A percentile compares a stretch with the other conserved stretches of the same genome.
phyloP scores from a whole-genome alignment of 345 rosid species.

The Raphanus raphanistrum region DNA sequence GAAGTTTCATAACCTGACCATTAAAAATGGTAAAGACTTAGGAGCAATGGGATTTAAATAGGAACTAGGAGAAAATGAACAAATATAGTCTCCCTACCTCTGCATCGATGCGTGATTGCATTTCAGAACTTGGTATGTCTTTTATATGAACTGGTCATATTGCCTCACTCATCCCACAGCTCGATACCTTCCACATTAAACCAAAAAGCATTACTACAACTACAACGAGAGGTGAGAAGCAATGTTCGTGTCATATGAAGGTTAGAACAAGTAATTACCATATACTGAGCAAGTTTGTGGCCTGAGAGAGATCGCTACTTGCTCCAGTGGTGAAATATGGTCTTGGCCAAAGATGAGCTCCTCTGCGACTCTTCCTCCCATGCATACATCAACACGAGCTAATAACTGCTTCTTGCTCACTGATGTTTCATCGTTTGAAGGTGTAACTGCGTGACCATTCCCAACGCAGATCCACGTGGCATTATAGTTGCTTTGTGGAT shows the following conservation, averaged over 20 bases:
- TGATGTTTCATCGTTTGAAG: slow-evolving; percentile 94
- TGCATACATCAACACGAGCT: slow-evolving; percentile 98
- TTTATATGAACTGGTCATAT: slow-evolving; percentile 92
- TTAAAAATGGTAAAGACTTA: slow-evolving; percentile 10
- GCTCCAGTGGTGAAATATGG: slow-evolving; percentile 93
- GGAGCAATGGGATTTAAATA: not conserved
- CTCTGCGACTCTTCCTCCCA: slow-evolving; percentile 99
- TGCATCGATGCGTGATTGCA: slow-evolving; percentile 95
- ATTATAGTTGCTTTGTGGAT: slow-evolving; percentile 98
- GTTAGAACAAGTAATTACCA: slow-evolving; percentile 52
- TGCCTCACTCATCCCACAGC: slow-evolving; percentile 91
- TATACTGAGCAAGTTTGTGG: slow-evolving; percentile 93
- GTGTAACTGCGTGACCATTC: slow-evolving; percentile 99
- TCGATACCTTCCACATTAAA: slow-evolving; percentile 61
- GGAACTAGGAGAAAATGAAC: not conserved
- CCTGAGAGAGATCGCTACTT: slow-evolving; percentile 86
- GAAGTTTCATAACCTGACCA: slow-evolving; percentile 80
- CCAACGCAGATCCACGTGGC: slow-evolving; percentile 98
- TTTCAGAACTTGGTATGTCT: slow-evolving; percentile 91
- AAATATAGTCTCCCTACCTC: slow-evolving; percentile 53
- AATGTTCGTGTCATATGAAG: not conserved
- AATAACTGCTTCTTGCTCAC: slow-evolving; percentile 91
- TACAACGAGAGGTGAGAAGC: not conserved
- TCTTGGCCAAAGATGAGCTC: slow-evolving; percentile 95
- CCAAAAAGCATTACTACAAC: slow-evolving; percentile 14